A percentile compares a stretch with the other conserved stretches of the same genome.
Evolutionary conservation across 805 yeast species (phyloP).

Genomic region (Saccharomycopsis selenospora): DNA sequence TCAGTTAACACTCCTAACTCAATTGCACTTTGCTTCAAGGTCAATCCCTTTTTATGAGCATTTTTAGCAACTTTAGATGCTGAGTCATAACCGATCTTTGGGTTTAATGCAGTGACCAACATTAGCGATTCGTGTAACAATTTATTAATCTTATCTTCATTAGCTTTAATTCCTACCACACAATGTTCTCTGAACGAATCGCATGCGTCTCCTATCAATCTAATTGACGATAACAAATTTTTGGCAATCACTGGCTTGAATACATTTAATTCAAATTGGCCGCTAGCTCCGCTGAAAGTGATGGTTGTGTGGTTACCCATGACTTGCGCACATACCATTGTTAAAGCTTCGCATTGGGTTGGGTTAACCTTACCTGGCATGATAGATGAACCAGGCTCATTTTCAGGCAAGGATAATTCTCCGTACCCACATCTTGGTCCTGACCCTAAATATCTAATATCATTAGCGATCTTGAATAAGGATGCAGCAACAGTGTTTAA

Average conservation of each 20-base stretch:
- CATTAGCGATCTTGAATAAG: constrained; percentile 93
- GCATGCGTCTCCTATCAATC: constrained; percentile 83
- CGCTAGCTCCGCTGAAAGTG: constrained; percentile 97
- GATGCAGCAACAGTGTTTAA: constrained; percentile 92
- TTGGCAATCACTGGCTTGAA: constrained; percentile 95
- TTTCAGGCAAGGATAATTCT: constrained; percentile 90
- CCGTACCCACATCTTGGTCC: constrained; percentile 99
- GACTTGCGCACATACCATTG: constrained; percentile 97
- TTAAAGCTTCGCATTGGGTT: constrained; percentile 97
- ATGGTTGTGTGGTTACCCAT: constrained; percentile 94
- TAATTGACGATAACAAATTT: constrained; percentile 79
- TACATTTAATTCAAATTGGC: constrained; percentile 97
- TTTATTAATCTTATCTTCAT: constrained; percentile 78
- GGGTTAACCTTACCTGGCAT: constrained; percentile 99
- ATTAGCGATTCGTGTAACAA: constrained; percentile 89
- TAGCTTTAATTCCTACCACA: constrained; percentile 90
- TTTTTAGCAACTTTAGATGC: constrained; percentile 98
- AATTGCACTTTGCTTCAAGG: constrained; percentile 89
- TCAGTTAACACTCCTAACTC: constrained; percentile 79
- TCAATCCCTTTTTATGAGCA: constrained; percentile 96
- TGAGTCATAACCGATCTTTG: constrained; percentile 96
- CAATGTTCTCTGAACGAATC: constrained; percentile 90
- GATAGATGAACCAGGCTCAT: constrained; percentile 98
- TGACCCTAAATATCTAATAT: constrained; percentile 94
- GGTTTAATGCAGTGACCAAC: constrained; percentile 98